Conservation (phyloP, 1,284 basidiomycete genomes). For the Puccinia horiana region DNA sequence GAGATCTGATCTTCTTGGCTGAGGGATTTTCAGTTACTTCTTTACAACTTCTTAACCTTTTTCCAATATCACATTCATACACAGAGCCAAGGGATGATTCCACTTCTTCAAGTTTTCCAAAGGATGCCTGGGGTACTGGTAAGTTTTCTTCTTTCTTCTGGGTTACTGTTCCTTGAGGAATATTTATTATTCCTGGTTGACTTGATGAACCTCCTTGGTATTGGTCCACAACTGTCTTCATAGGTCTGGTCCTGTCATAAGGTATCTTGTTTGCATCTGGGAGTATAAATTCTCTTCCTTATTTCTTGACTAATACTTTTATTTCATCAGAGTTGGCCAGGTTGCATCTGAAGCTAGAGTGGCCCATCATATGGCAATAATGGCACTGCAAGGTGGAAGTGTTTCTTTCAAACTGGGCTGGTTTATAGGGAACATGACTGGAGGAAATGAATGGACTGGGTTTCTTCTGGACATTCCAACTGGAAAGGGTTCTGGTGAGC, state of each 20-base stretch:
- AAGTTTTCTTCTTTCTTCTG: neutral
- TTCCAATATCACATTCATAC: neutral
- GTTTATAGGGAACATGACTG: neutral
- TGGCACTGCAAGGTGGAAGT: neutral
- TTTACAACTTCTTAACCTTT: neutral
- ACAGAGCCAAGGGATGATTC: neutral
- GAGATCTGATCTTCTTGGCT: neutral
- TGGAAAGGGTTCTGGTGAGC: neutral
- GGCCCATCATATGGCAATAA: neutral
- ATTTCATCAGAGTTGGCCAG: neutral
- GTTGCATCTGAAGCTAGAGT: neutral
- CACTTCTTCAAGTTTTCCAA: neutral
- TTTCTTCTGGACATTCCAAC: neutral
- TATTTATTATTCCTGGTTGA: neutral
- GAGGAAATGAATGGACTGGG: neutral
- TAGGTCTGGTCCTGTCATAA: neutral
- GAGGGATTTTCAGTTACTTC: neutral
- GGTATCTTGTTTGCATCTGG: neutral
- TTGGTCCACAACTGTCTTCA: neutral
- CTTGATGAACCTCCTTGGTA: neutral
- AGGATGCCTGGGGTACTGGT: neutral
- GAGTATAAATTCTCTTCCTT: neutral
- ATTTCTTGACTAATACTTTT: neutral
- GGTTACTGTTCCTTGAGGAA: neutral
- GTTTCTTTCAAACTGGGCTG: neutral